These are phyloP conservation scores for Eucalyptus pumila DNA, from an alignment of 345 rosid species.

Conservation along the genomic window DNA sequence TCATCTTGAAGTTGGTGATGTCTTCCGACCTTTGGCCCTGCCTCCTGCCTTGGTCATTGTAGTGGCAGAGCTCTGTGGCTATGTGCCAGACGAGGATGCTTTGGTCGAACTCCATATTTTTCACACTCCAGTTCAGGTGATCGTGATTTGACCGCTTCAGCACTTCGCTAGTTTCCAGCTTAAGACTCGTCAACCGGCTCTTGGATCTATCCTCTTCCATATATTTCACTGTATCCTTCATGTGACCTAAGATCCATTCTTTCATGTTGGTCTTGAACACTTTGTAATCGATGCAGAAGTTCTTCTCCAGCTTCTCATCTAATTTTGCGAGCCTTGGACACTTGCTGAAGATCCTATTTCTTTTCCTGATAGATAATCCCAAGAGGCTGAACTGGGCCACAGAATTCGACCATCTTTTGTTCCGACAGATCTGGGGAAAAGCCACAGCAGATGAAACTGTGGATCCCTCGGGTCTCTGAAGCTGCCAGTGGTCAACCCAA, in stretches of 20 bases:
- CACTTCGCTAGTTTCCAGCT: neutral
- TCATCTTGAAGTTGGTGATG: neutral
- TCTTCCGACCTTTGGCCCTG: neutral
- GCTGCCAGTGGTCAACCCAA: neutral
- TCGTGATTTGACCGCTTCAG: fast-evolving
- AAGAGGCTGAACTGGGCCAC: neutral
- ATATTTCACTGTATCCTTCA: neutral
- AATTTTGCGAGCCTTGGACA: neutral
- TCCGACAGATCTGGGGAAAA: neutral
- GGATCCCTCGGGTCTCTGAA: neutral
- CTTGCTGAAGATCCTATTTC: neutral
- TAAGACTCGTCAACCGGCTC: neutral
- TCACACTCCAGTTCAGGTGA: neutral
- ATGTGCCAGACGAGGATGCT: neutral
- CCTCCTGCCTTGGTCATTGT: neutral
- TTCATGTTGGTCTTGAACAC: neutral
- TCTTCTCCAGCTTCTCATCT: neutral
- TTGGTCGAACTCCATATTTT: neutral
- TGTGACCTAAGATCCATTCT: neutral
- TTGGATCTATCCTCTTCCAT: neutral
- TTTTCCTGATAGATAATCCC: neutral
- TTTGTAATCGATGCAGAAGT: neutral
- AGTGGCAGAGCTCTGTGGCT: neutral
- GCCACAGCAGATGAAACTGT: neutral
- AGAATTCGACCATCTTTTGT: neutral